Evolutionary conservation across 2,329 filamentous ascomycete genomes (phyloP), one percentile per base, ranked within the genome.

Genomic region (Annulohypoxylon truncatum): DNA sequence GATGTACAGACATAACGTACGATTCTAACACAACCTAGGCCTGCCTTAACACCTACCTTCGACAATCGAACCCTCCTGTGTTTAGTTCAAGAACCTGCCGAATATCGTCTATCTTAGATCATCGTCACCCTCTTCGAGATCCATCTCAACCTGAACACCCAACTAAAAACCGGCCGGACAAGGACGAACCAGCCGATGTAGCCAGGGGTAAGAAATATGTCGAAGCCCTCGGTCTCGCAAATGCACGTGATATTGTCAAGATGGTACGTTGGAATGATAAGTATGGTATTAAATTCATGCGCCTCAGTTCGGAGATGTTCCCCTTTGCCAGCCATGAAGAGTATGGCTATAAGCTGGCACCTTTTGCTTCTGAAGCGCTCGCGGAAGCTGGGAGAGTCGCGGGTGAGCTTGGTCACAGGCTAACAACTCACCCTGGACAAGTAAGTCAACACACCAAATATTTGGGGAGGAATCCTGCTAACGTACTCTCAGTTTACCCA

Each of bases 291-390:
- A 94, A 89, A 71, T 97, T 98, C 77, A 88, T 98, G 87, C 88
- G 95, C 1, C 83, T 98, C 18, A 97, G 93, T 71, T 97, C 93
- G 58, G 95, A 97, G 72, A 97, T 97, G 92, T 98, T 98, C 70
- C 95, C 95, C 0, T 97, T 97, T 77, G 95, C 95, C 1, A 96
- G 92, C 69, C 95, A 98, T 74, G 85, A 87, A 22, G 91, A 93
- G 67, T 91, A 97, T 70, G 95, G 94, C 0, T 98, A 98, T 78
- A 91, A 88, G 71, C 84, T 98, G 10, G 90, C 89, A 0, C 90
- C 92, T 0, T 97, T 97, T 76, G 95, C 94, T 0, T 88, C 92
- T 0, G 90, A 94, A 12, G 89, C 87, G 0, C 82, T 98, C 8
- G 90, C 87, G 2, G 90, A 94, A 70, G 92, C 88, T 6, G 95